Evolutionary conservation across 139 green algal genomes (phyloP), one percentile per base, ranked within the genome.

Genomic region (Mesotaenium endlicherianum): DNA sequence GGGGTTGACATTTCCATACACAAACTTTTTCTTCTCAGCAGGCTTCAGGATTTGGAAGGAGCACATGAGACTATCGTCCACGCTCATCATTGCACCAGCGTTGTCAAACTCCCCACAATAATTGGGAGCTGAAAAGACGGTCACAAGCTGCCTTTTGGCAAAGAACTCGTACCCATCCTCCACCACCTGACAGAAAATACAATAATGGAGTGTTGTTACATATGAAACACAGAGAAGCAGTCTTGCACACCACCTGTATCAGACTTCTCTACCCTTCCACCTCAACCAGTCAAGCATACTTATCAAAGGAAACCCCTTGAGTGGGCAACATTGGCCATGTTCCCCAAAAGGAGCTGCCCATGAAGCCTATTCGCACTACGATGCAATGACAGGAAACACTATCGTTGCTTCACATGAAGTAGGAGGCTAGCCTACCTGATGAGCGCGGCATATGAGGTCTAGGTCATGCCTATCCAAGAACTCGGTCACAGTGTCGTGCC

Each of bases 21-120:
- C 71, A 16, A 93, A 95, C 67, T 93, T 94, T 90, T 97, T 97
- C 87, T 97, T 98, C 88, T 98, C 95, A 36, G 95, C 94, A 14
- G 95, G 95, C 84, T 98, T 98, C 20, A 98, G 87, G 83, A 98
- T 98, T 72, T 99, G 96, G 91, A 99, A 99, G 1, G 93, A 98
- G 91, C 96, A 99, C 96, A 99, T 99, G 30, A 99, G 92, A 26
- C 95, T 99, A 69, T 99, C 95, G 82, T 99, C 96, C 11, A 99
- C 96, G 68, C 92, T 97, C 96, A 99, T 99, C 95, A 99, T 99
- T 1, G 96, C 96, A 1, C 96, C 96, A 36, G 96, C 97, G 80
- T 99, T 99, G 84, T 99, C 96, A 91, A 99, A 99, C 90, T 99
- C 96, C 43, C 96, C 96, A 82, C 96, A 99, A 88, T 99, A 99